phyloP scores from a whole-genome alignment of 352 stramenopile species.

The Pythium angustatum region DNA sequence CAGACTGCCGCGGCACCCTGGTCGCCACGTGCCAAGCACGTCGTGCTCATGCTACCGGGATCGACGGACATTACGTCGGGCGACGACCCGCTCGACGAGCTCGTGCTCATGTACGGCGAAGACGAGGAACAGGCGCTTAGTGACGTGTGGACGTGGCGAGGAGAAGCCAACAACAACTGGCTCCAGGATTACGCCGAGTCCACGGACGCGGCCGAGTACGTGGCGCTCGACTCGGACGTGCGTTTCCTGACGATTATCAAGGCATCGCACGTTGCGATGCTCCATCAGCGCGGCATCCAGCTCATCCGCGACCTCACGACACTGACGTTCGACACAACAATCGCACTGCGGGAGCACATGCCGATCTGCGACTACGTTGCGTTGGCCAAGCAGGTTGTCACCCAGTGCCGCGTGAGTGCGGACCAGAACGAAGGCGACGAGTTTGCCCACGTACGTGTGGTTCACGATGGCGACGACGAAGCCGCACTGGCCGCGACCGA shows the following conservation, averaged over 20 bases:
- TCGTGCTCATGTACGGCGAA: conserved; percentile 67
- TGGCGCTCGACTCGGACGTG: conserved; percentile 50
- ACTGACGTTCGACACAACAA: conserved; percentile 48
- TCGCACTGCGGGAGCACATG: conserved; percentile 53
- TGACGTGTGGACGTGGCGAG: conserved; percentile 72
- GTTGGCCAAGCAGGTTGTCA: conserved; percentile 57
- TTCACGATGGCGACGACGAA: conserved; percentile 37
- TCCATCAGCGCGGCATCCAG: conserved; percentile 64
- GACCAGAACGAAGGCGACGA: conserved; percentile 51
- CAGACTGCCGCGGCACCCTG: conserved; percentile 40
- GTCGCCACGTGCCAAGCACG: conserved; percentile 57
- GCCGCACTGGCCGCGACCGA: conserved; percentile 17
- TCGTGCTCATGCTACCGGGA: conserved; percentile 43
- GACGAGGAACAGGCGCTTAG: conserved; percentile 55
- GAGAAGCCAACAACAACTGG: conserved; percentile 32
- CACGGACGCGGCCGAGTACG: conserved; percentile 43
- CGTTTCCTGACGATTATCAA: conserved; percentile 55
- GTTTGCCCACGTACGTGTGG: conserved; percentile 38
- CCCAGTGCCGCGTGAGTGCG: conserved; percentile 50
- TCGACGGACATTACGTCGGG: conserved; percentile 41
- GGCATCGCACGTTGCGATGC: conserved; percentile 41
- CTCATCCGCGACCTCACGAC: conserved; percentile 81
- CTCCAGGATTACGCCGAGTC: conserved; percentile 45
- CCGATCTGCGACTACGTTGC: conserved; percentile 75
- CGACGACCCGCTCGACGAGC: conserved; percentile 48